Percentiles rank a stretch among this genome's conserved stretches.
Evolutionary conservation across 2,329 filamentous ascomycete species (phyloP).

Genomic region (Ceratocystis variospora): DNA sequence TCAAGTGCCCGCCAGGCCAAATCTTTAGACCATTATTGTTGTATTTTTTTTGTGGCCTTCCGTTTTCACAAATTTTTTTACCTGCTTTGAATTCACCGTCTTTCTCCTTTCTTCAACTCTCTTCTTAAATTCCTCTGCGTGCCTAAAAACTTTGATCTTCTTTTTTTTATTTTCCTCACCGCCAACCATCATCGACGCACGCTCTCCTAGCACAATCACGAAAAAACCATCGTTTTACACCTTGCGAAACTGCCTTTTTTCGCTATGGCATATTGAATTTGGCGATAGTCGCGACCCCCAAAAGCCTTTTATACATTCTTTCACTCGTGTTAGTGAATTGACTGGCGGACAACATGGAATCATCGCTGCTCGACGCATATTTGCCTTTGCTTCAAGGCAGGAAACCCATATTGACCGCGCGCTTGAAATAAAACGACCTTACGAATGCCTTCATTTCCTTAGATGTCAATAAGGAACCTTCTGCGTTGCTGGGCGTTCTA

Average conservation of each 20-base stretch:
- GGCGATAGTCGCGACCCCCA: too few species aligned
- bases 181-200: background rate
- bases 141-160: background rate
- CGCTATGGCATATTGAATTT: background rate
- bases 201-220: too few species aligned
- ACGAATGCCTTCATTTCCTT: too few species aligned
- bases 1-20: background rate
- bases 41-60: background rate
- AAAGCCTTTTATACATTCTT: too few species aligned
- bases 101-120: conserved; percentile 1
- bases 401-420: too few species aligned
- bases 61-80: conserved; percentile 2
- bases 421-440: too few species aligned
- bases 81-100: background rate
- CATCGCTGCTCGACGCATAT: too few species aligned
- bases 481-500: too few species aligned
- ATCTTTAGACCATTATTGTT: conserved; percentile 10
- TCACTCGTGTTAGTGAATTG: too few species aligned
- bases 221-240: background rate
- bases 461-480: too few species aligned
- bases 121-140: conserved; percentile 9
- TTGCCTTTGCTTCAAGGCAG: too few species aligned
- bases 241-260: background rate
- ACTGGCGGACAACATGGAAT: too few species aligned
- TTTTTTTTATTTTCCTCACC: background rate